These are phyloP conservation scores for Penicillium argentinense DNA, from an alignment of 495 filamentous ascomycete species.

Conservation along the genomic window DNA sequence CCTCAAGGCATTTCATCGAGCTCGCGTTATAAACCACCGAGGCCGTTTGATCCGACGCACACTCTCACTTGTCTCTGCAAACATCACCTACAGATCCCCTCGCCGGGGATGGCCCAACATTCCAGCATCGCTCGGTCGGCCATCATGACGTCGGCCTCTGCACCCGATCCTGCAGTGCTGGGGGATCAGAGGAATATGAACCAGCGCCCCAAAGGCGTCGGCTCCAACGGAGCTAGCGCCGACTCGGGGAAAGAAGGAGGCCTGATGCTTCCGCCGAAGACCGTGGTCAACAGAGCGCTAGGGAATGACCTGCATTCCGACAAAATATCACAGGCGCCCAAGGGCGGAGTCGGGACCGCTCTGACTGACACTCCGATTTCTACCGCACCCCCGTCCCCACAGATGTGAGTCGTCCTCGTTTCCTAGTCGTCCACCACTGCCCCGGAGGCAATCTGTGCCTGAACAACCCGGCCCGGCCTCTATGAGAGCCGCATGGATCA, in stretches of 20 bases:
- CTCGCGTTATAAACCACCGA: background rate
- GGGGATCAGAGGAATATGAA: conserved; percentile 24
- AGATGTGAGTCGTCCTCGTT: conserved; percentile 55
- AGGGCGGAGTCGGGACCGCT: conserved; percentile 55
- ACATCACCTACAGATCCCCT: background rate
- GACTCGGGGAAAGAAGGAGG: conserved; percentile 33
- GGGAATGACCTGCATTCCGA: conserved; percentile 49
- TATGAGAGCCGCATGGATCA: conserved; percentile 12
- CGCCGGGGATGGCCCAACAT: conserved; percentile 43
- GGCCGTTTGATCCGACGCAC: conserved; percentile 1
- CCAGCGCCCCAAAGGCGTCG: conserved; percentile 19
- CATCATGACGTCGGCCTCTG: conserved; percentile 50
- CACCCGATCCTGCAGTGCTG: conserved; percentile 28
- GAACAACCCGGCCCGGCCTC: conserved; percentile 8
- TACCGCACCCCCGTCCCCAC: conserved; percentile 68
- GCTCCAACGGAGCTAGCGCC: conserved; percentile 26
- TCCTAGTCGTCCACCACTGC: conserved; percentile 19
- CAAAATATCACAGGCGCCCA: conserved; percentile 43
- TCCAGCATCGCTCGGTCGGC: conserved; percentile 60
- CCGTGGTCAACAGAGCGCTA: conserved; percentile 48
- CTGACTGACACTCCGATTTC: conserved; percentile 68
- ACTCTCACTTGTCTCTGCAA: background rate
- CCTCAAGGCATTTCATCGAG: background rate
- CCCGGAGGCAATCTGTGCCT: conserved; percentile 12
- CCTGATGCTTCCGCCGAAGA: conserved; percentile 43